Conservation (phyloP, 805 yeast species). For the Kuraishia molischiana region DNA sequence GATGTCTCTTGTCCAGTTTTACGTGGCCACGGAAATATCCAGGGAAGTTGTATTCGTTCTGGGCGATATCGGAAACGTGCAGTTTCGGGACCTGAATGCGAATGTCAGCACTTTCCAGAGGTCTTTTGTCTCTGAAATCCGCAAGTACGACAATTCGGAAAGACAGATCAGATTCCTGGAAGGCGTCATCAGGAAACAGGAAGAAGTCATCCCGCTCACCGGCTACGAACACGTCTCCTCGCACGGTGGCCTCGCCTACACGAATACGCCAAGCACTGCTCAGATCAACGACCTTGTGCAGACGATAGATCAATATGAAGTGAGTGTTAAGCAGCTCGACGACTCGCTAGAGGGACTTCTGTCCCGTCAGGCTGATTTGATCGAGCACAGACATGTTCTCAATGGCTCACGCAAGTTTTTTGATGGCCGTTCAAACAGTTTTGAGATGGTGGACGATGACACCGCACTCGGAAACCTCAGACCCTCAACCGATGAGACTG, state of each 20-base stretch:
- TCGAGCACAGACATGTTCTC: constrained; percentile 60
- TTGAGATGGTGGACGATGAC: constrained; percentile 18
- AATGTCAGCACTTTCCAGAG: constrained; percentile 82
- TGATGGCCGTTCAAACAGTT: constrained; percentile 18
- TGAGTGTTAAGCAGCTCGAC: constrained; percentile 59
- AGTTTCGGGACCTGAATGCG: constrained; percentile 81
- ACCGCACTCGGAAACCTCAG: constrained; percentile 16
- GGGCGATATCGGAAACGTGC: constrained; percentile 80
- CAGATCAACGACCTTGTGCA: constrained; percentile 65
- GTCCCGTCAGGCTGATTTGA: constrained; percentile 43
- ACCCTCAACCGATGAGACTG: constrained; percentile 14
- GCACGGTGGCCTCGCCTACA: constrained; percentile 7
- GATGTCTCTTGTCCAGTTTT: constrained; percentile 89
- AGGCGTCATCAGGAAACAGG: constrained; percentile 38
- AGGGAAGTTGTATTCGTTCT: constrained; percentile 78
- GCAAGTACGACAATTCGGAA: constrained; percentile 77
- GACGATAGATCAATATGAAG: constrained; percentile 55
- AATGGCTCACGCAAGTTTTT: constrained; percentile 24
- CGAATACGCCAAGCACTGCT: constrained; percentile 26
- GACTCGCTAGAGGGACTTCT: constrained; percentile 57
- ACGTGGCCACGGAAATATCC: constrained; percentile 83
- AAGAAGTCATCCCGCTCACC: constrained; percentile 20
- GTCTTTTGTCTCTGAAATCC: constrained; percentile 79
- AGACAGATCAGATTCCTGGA: constrained; percentile 63
- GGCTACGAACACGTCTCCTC: constrained; percentile 14